Conservation (phyloP, 768 basidiomycete species). For the Naganishia onofrii region DNA sequence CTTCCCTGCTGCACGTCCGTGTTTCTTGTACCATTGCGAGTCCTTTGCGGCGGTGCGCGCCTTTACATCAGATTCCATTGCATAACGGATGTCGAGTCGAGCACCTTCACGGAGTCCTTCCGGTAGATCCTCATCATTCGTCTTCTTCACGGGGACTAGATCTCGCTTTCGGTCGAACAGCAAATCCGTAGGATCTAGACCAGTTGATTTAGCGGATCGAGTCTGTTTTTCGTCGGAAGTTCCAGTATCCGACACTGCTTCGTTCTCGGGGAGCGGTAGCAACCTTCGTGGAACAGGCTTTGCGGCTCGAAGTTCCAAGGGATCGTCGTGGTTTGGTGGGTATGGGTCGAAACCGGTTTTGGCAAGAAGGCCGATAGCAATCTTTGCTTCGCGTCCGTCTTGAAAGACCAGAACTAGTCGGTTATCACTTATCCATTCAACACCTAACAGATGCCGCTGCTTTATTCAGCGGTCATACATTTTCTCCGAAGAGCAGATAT, state of each 20-base stretch:
- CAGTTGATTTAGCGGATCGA: not conserved
- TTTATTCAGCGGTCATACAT: not conserved
- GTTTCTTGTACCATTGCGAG: slow-evolving; percentile 44
- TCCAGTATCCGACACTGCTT: not conserved
- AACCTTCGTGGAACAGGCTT: slow-evolving; percentile 46
- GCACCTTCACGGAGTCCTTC: slow-evolving; percentile 44
- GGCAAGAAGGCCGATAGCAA: slow-evolving; percentile 43
- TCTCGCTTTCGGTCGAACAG: slow-evolving; percentile 18
- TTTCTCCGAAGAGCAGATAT: not conserved
- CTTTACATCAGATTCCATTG: slow-evolving; percentile 39
- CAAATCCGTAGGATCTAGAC: slow-evolving; percentile 8
- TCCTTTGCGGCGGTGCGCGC: slow-evolving; percentile 41
- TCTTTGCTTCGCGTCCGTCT: slow-evolving; percentile 38
- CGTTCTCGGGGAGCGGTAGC: slow-evolving; percentile 10
- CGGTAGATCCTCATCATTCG: slow-evolving; percentile 33
- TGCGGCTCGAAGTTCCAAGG: slow-evolving; percentile 44
- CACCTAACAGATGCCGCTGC: slow-evolving; percentile 34
- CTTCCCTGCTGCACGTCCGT: slow-evolving; percentile 47
- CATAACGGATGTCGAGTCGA: slow-evolving; percentile 45
- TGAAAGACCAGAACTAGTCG: slow-evolving; percentile 45
- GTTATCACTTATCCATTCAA: slow-evolving; percentile 52
- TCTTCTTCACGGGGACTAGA: slow-evolving; percentile 10
- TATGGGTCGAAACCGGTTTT: slow-evolving; percentile 50
- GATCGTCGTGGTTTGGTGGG: slow-evolving; percentile 45
- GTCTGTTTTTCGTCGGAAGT: not conserved